phyloP scores from a whole-genome alignment of 495 filamentous ascomycete genomes.

The Hypoxylon fuscum region DNA sequence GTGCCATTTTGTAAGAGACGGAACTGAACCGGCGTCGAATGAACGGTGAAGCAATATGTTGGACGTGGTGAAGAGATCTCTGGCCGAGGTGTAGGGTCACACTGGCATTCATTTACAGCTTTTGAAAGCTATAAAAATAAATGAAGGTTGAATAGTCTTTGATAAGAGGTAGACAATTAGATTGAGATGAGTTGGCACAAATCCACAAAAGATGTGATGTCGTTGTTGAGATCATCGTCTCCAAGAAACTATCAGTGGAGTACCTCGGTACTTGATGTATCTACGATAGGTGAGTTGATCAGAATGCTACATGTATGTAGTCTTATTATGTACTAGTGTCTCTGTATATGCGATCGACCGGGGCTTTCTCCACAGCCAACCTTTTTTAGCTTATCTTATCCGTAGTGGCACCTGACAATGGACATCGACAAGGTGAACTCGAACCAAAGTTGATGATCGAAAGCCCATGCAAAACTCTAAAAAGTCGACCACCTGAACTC shows the following conservation, averaged over 20 bases:
- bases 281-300: too few relatives aligned
- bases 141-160: background rate
- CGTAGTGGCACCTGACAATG: background rate
- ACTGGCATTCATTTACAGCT: slow-evolving; percentile 29
- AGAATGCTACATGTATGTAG: background rate
- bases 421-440: background rate
- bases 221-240: too few relatives aligned
- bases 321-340: background rate
- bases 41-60: slow-evolving; percentile 2
- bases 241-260: too few relatives aligned
- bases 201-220: background rate
- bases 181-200: background rate
- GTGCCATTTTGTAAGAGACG: slow-evolving; percentile 60
- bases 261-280: too few relatives aligned
- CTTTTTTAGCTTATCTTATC: slow-evolving; percentile 26
- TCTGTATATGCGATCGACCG: slow-evolving; percentile 7
- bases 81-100: background rate
- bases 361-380: slow-evolving; percentile 19
- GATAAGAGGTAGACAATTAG: background rate
- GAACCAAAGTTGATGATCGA: background rate
- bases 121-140: background rate
- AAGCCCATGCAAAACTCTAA: too few relatives aligned
- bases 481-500: too few relatives aligned
- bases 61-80: slow-evolving; percentile 13
- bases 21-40: slow-evolving; percentile 26